phyloP scores from a whole-genome alignment of 2,329 filamentous ascomycete genomes.

The Curvularia sp. region DNA sequence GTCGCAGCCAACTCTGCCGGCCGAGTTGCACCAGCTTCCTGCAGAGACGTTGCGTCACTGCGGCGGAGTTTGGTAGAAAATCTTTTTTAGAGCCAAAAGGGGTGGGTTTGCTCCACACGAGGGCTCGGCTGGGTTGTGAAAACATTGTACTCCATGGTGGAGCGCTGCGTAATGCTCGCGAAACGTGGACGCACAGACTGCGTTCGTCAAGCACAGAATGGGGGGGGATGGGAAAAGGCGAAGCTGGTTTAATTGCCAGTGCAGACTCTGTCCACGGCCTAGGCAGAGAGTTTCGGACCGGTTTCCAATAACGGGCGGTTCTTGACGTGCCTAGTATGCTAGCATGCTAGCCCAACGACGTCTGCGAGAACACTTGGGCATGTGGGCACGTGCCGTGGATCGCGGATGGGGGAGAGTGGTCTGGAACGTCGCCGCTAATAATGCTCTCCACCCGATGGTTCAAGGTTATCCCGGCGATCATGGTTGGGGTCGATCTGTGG shows the following conservation, averaged over 20 bases:
- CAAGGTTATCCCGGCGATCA: slow-evolving; percentile 12
- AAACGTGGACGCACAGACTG: slow-evolving; percentile 16
- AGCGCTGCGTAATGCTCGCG: slow-evolving; percentile 13
- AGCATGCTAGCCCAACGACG: not conserved
- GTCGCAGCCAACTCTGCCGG: not conserved
- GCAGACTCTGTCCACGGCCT: not conserved
- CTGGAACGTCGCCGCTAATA: slow-evolving; percentile 15
- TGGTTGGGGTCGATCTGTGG: slow-evolving; percentile 4
- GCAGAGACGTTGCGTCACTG: slow-evolving; percentile 1
- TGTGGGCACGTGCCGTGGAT: slow-evolving; percentile 7
- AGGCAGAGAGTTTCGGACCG: slow-evolving; percentile 15
- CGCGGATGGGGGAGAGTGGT: slow-evolving; percentile 1
- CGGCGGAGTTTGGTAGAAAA: not conserved
- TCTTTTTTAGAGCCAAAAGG: not conserved
- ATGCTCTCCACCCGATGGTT: slow-evolving; percentile 8
- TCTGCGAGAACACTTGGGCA: slow-evolving; percentile 1
- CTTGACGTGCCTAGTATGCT: not conserved
- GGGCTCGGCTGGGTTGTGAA: not conserved
- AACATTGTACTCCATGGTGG: slow-evolving; percentile 6
- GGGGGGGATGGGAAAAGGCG: not conserved
- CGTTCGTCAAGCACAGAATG: not conserved
- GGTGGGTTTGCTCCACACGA: not conserved
- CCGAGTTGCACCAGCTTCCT: not conserved
- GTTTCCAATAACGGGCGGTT: slow-evolving; percentile 6
- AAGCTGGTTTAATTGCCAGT: not conserved